Conservation (phyloP, 768 basidiomycete genomes). For the Phylloporus sp. region DNA sequence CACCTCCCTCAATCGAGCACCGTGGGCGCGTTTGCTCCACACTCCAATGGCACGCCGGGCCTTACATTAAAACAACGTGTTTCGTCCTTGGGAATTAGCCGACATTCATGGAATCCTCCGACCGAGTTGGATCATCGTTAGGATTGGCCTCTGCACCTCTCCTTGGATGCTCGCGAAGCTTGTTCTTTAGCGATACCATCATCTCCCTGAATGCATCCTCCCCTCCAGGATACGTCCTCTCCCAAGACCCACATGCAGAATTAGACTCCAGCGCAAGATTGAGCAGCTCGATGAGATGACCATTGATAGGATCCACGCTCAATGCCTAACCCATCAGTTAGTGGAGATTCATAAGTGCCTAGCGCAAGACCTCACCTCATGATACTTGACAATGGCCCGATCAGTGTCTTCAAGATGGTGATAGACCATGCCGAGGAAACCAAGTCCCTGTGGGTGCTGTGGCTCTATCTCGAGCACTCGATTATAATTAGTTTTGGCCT, state of each 20-base stretch:
- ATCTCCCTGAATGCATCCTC: conserved; percentile 31
- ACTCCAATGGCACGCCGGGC: conserved; percentile 4
- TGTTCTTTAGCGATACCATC: conserved; percentile 31
- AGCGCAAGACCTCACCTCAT: conserved; percentile 57
- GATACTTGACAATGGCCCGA: conserved; percentile 83
- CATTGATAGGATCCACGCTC: conserved; percentile 78
- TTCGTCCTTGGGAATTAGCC: conserved; percentile 21
- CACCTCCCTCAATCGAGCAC: conserved; percentile 17
- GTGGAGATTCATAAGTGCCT: not conserved
- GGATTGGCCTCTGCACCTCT: conserved; percentile 13
- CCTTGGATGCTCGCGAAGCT: conserved; percentile 23
- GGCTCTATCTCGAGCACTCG: conserved; percentile 84
- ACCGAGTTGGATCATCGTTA: conserved; percentile 14
- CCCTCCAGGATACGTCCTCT: conserved; percentile 32
- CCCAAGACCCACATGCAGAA: conserved; percentile 29
- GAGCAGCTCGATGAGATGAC: conserved; percentile 73
- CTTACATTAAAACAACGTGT: conserved; percentile 24
- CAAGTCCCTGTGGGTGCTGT: conserved; percentile 74
- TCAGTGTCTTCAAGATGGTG: conserved; percentile 72
- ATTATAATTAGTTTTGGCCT: conserved; percentile 70
- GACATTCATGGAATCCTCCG: conserved; percentile 31
- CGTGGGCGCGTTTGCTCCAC: conserved; percentile 25
- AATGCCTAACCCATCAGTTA: conserved; percentile 47
- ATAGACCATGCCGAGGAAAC: conserved; percentile 84
- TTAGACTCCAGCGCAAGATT: conserved; percentile 69